Evolutionary conservation across 257 asterid genomes (phyloP).

Genomic region (Ocimum tenuiflorum): DNA sequence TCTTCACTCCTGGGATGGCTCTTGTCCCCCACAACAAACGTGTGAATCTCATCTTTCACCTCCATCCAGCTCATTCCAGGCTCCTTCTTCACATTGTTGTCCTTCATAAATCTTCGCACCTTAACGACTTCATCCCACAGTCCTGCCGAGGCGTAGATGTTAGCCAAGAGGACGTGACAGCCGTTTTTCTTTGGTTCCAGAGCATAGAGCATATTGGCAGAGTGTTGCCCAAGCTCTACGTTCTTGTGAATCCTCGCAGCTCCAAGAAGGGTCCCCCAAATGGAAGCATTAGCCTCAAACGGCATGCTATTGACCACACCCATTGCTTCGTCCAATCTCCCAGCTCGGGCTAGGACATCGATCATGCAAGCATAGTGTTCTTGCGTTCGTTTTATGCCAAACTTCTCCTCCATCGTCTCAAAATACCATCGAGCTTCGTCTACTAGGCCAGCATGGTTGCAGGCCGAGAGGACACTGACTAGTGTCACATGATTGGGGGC

Average conservation of each 20-base stretch:
- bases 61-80: conserved; percentile 91
- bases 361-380: conserved; percentile 90
- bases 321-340: conserved; percentile 52
- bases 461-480: conserved; percentile 66
- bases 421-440: conserved; percentile 54
- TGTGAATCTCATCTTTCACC: conserved; percentile 52
- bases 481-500: conserved; percentile 66
- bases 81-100: conserved; percentile 63
- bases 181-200: conserved; percentile 72
- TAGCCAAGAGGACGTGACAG: conserved; percentile 65
- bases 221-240: conserved; percentile 55
- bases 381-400: conserved; percentile 51
- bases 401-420: conserved; percentile 41
- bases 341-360: conserved; percentile 74
- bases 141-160: conserved; percentile 63
- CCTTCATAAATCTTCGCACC: conserved; percentile 55
- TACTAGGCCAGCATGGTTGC: conserved; percentile 73
- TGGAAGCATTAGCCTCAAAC: conserved; percentile 51
- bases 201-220: conserved; percentile 48
- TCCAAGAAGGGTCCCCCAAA: conserved; percentile 81
- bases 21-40: conserved; percentile 69
- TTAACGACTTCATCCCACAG: conserved; percentile 56
- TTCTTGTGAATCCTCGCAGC: conserved; percentile 67
- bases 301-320: conserved; percentile 54
- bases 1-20: conserved; percentile 49